Evolutionary conservation across 2,329 filamentous ascomycete genomes (phyloP).

Genomic region (Biscogniauxia mediterranea): DNA sequence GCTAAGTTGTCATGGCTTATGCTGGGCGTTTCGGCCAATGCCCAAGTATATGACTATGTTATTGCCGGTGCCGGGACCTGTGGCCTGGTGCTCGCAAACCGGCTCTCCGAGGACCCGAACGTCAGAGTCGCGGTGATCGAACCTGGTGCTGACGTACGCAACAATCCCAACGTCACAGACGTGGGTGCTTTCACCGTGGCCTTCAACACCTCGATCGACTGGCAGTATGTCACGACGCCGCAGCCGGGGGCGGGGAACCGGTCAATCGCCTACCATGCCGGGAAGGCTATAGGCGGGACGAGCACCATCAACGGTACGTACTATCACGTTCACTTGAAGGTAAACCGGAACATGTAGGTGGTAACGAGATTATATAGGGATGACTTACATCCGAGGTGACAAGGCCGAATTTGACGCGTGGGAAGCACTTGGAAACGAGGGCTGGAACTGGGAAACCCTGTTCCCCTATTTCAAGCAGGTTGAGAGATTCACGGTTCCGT

Average conservation of each 20-base stretch:
- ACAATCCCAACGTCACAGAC: slow-evolving; percentile 35
- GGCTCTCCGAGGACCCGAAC: slow-evolving; percentile 34
- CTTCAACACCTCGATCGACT: slow-evolving; percentile 33
- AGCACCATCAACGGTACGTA: slow-evolving; percentile 40
- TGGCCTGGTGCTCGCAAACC: slow-evolving; percentile 38
- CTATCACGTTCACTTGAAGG: not conserved
- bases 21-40: not conserved
- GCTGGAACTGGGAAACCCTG: slow-evolving; percentile 46
- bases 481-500: slow-evolving; percentile 36
- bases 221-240: slow-evolving; percentile 33
- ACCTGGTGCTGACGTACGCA: slow-evolving; percentile 35
- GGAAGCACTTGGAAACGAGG: slow-evolving; percentile 42
- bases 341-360: not conserved
- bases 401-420: slow-evolving; percentile 42
- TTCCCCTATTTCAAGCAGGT: slow-evolving; percentile 47
- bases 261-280: slow-evolving; percentile 34
- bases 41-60: slow-evolving; percentile 36
- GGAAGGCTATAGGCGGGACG: slow-evolving; percentile 40
- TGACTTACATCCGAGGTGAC: slow-evolving; percentile 47
- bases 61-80: slow-evolving; percentile 39
- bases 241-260: slow-evolving; percentile 34
- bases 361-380: slow-evolving; percentile 28
- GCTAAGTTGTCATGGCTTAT: slow-evolving; percentile 5
- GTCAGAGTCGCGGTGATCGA: slow-evolving; percentile 38
- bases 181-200: slow-evolving; percentile 26